Conservation (phyloP, 257 asterid genomes). For the Solanum bulbocastanum region DNA sequence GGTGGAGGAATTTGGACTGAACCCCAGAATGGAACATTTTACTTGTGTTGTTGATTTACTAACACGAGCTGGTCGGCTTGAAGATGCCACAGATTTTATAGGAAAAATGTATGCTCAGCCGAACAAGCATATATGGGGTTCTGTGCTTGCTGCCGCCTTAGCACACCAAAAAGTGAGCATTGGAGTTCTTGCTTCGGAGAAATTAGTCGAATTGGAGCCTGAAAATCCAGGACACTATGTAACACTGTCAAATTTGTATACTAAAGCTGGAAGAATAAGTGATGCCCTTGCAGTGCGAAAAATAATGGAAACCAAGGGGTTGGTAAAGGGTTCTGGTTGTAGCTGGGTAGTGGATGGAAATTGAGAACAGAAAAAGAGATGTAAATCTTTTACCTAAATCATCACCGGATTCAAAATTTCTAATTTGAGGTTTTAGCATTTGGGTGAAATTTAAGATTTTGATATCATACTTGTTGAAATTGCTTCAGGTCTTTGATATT, state of each 20-base stretch:
- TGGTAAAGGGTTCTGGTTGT: conserved; percentile 24
- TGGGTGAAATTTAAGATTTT: neutral
- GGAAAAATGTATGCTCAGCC: conserved; percentile 15
- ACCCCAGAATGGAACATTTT: conserved; percentile 24
- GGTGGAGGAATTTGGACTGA: conserved; percentile 10
- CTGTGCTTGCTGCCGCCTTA: conserved; percentile 21
- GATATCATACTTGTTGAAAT: neutral
- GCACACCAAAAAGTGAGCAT: conserved; percentile 4
- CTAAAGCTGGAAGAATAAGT: conserved; percentile 21
- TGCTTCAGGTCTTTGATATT: neutral
- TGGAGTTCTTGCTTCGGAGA: conserved; percentile 20
- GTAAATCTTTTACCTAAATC: neutral
- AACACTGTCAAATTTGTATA: conserved; percentile 32
- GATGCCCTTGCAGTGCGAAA: conserved; percentile 19
- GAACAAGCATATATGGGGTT: conserved; percentile 30
- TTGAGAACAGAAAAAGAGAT: conserved; percentile 1
- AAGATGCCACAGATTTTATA: conserved; percentile 23
- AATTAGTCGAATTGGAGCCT: conserved; percentile 24
- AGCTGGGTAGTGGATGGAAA: conserved; percentile 16
- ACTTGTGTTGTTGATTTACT: conserved; percentile 33
- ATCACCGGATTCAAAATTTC: neutral
- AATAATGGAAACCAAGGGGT: conserved; percentile 23
- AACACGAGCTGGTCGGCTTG: conserved; percentile 34
- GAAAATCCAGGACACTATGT: conserved; percentile 39
- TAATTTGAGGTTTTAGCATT: neutral